A percentile compares a stretch with the other conserved stretches of the same genome.
Evolutionary conservation across 2,329 filamentous ascomycete species (phyloP).

Genomic region (Cladophialophora yegresii): DNA sequence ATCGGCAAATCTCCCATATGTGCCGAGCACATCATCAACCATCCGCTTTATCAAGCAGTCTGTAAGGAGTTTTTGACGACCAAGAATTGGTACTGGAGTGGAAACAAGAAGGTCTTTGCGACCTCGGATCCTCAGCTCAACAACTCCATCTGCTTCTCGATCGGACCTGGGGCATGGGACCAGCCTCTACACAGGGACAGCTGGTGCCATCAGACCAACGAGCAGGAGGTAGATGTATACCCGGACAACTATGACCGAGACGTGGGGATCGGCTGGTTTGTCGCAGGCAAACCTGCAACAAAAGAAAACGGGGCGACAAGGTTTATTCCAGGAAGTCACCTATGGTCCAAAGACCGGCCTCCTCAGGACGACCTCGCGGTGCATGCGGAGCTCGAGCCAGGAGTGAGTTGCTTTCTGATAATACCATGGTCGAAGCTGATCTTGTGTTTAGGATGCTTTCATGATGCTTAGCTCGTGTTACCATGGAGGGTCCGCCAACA

Average conservation of each 20-base stretch:
- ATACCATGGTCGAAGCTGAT: neutral
- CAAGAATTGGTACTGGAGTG: slow-evolving; percentile 39
- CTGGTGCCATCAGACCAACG: slow-evolving; percentile 42
- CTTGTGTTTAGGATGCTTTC: slow-evolving; percentile 39
- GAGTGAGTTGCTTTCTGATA: slow-evolving; percentile 23
- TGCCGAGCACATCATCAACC: slow-evolving; percentile 34
- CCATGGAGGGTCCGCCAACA: slow-evolving; percentile 42
- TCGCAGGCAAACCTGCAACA: slow-evolving; percentile 35
- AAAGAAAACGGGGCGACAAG: slow-evolving; percentile 40
- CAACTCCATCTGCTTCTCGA: slow-evolving; percentile 39
- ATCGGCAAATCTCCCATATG: slow-evolving; percentile 22
- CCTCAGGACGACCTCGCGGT: slow-evolving; percentile 27
- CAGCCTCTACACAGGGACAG: slow-evolving; percentile 44
- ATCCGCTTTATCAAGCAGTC: slow-evolving; percentile 38
- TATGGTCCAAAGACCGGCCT: slow-evolving; percentile 33
- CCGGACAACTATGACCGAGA: slow-evolving; percentile 31
- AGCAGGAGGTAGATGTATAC: slow-evolving; percentile 20
- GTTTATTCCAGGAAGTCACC: slow-evolving; percentile 39
- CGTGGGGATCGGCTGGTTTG: slow-evolving; percentile 35
- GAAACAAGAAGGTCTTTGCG: slow-evolving; percentile 37
- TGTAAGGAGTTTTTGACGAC: slow-evolving; percentile 39
- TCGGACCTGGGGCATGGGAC: slow-evolving; percentile 39
- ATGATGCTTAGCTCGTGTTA: slow-evolving; percentile 43
- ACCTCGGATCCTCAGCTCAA: slow-evolving; percentile 38
- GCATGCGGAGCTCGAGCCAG: slow-evolving; percentile 41